A percentile compares a stretch with the other conserved stretches of the same genome.
Evolutionary conservation across 441 rosid genomes (phyloP).

Genomic region (Mallotus repandus): DNA sequence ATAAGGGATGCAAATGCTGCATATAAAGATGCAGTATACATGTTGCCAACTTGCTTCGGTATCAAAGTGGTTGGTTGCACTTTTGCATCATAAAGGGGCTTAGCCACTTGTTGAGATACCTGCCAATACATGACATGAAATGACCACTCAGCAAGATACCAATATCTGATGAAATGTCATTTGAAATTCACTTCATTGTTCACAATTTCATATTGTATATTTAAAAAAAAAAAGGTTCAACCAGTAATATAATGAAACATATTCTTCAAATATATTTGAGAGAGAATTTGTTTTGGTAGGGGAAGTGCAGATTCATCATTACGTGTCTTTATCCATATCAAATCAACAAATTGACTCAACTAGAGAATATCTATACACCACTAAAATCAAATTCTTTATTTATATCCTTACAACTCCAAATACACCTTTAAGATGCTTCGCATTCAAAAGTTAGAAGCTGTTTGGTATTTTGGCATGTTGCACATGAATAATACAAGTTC

Average conservation of each 20-base stretch:
- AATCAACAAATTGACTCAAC: background rate
- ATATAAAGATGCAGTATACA: conserved; percentile 96
- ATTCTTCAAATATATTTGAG: background rate
- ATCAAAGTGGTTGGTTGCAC: conserved; percentile 85
- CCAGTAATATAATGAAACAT: background rate
- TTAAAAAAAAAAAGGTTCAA: background rate
- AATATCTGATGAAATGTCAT: background rate
- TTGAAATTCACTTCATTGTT: background rate
- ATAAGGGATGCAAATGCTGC: conserved; percentile 93
- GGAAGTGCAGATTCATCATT: background rate
- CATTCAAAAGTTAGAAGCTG: background rate
- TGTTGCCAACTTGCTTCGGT: conserved; percentile 97
- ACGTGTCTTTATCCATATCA: background rate
- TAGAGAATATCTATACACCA: background rate
- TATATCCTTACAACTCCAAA: too few species aligned
- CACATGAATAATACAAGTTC: background rate
- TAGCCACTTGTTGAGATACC: conserved; percentile 88
- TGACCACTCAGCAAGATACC: conserved; percentile 22
- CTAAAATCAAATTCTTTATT: background rate
- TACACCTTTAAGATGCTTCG: background rate
- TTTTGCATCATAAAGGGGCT: conserved; percentile 75
- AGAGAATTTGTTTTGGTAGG: background rate
- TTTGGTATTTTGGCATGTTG: background rate
- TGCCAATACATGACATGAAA: conserved; percentile 29
- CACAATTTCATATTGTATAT: background rate